phyloP scores from a whole-genome alignment of 2,329 filamentous ascomycete genomes.

The Hypomyces perniciosus region DNA sequence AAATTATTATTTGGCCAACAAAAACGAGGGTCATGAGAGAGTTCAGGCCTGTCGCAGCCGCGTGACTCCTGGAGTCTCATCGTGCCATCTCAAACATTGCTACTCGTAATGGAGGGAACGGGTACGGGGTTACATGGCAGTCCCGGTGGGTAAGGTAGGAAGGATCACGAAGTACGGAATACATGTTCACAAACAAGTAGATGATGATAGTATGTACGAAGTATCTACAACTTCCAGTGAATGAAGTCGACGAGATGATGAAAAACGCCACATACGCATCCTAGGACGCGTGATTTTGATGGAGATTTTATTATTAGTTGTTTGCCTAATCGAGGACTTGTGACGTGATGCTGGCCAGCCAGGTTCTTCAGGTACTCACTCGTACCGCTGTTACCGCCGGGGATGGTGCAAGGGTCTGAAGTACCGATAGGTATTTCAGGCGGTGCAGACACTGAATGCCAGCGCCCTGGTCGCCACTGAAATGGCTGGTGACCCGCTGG shows the following conservation, averaged over 20 bases:
- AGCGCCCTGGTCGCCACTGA: background rate
- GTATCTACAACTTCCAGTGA: no score
- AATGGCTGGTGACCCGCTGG: conserved; percentile 1
- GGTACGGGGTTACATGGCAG: no score
- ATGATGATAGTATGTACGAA: no score
- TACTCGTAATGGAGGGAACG: background rate
- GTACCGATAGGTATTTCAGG: background rate
- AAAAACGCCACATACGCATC: no score
- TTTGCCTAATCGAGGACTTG: background rate
- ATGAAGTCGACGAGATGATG: no score
- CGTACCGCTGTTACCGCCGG: no score
- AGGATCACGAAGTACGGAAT: no score
- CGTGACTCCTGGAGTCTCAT: background rate
- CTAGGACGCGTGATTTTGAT: no score
- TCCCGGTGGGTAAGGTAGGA: no score
- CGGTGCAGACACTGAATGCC: background rate
- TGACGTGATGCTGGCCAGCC: background rate
- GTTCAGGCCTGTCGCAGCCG: background rate
- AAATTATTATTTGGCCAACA: no score
- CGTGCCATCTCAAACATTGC: background rate
- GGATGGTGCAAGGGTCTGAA: background rate
- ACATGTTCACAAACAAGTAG: no score
- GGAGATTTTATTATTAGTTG: background rate
- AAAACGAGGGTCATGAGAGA: background rate
- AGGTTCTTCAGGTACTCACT: no score